These are phyloP conservation scores for Drechslerella coelobrocha DNA, from an alignment of 2,329 filamentous ascomycete species.

Conservation along the genomic window DNA sequence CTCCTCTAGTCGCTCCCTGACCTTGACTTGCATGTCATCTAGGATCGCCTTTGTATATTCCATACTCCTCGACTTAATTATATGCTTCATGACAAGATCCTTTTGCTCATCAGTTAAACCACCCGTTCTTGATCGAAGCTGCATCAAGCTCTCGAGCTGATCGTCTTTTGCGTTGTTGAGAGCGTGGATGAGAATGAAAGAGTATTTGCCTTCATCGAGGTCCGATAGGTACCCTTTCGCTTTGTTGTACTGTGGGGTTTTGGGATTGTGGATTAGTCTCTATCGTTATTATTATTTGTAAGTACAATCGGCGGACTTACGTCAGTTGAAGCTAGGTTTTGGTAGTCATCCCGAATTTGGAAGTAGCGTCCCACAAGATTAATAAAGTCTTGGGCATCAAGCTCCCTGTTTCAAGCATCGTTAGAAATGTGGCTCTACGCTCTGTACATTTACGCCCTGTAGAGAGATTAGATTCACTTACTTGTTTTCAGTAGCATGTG, in stretches of 20 bases:
- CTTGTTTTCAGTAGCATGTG: slow-evolving; percentile 20
- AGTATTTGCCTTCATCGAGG: slow-evolving; percentile 25
- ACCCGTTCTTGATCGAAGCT: slow-evolving; percentile 9
- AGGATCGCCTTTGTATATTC: slow-evolving; percentile 7
- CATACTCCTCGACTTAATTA: slow-evolving; percentile 13
- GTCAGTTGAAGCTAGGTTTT: slow-evolving; percentile 1
- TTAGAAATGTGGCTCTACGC: not conserved
- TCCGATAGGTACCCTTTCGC: not conserved
- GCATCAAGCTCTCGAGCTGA: slow-evolving; percentile 15
- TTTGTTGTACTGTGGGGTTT: not conserved
- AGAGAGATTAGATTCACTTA: not conserved
- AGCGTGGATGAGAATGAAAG: slow-evolving; percentile 10
- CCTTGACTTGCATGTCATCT: slow-evolving; percentile 3
- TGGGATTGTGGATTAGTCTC: not conserved
- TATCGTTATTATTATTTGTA: not conserved
- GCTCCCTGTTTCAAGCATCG: not conserved
- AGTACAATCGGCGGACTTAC: not conserved
- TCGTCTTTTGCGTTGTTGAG: slow-evolving; percentile 24
- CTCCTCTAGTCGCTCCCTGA: slow-evolving; percentile 15
- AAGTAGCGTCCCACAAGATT: slow-evolving; percentile 15
- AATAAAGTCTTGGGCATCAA: slow-evolving; percentile 11
- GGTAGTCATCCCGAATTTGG: slow-evolving; percentile 24
- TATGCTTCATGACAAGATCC: slow-evolving; percentile 16
- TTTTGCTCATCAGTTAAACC: slow-evolving; percentile 20
- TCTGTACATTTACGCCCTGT: not conserved